Percentiles rank a stretch among this genome's conserved stretches.
Evolutionary conservation across 768 basidiomycete genomes (phyloP).

Genomic region (Trametes maxima): DNA sequence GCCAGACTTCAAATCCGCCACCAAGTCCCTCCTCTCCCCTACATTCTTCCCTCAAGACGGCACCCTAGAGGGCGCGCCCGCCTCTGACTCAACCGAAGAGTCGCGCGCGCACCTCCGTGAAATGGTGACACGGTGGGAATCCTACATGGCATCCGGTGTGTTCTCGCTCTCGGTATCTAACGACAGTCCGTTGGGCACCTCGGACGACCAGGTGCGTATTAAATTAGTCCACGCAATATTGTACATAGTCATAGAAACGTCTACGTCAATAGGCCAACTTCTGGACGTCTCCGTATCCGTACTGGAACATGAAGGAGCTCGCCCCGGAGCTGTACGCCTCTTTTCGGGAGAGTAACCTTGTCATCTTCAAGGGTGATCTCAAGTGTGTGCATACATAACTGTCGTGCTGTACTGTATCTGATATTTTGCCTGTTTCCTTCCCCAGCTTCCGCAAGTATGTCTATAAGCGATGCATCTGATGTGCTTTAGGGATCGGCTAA

Average conservation of each 20-base stretch:
- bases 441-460: slow-evolving; percentile 81
- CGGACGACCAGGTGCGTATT: slow-evolving; percentile 33
- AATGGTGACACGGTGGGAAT: slow-evolving; percentile 73
- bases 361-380: slow-evolving; percentile 92
- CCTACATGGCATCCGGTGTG: slow-evolving; percentile 65
- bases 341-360: slow-evolving; percentile 61
- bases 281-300: slow-evolving; percentile 77
- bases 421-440: slow-evolving; percentile 1
- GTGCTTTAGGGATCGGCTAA: not conserved
- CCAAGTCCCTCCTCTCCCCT: slow-evolving; percentile 59
- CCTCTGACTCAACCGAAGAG: slow-evolving; percentile 33
- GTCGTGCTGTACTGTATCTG: not conserved
- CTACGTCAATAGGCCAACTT: slow-evolving; percentile 43
- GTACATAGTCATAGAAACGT: not conserved
- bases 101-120: slow-evolving; percentile 48
- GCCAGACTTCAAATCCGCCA: slow-evolving; percentile 68
- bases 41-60: slow-evolving; percentile 55
- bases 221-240: too few relatives aligned
- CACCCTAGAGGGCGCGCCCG: slow-evolving; percentile 18
- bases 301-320: slow-evolving; percentile 67
- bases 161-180: slow-evolving; percentile 74
- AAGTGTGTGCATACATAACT: slow-evolving; percentile 59
- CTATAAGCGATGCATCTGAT: not conserved
- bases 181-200: slow-evolving; percentile 58
- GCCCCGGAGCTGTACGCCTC: slow-evolving; percentile 53